Conservation (phyloP, 169 alveolate genomes). For the Cryptosporidium felis region DNA sequence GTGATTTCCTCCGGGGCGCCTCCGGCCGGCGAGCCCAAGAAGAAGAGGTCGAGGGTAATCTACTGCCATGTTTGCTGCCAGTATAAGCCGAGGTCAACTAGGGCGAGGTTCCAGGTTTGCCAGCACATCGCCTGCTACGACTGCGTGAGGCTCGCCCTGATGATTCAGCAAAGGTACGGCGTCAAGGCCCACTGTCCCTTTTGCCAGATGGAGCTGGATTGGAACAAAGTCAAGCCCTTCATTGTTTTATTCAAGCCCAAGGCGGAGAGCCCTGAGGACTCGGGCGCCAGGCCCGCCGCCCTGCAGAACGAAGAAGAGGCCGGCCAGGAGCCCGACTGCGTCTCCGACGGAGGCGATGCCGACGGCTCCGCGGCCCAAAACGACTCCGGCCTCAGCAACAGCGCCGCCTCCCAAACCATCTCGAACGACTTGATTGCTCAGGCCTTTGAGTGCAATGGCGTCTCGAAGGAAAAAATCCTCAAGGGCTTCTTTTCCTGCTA, state of each 20-base stretch:
- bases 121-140: conserved; percentile 70
- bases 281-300: too few relatives aligned
- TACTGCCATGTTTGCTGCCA: conserved; percentile 66
- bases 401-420: background rate
- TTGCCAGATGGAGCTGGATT: conserved; percentile 54
- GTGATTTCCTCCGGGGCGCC: too few relatives aligned
- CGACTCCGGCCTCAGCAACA: too few relatives aligned
- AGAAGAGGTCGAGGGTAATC: conserved; percentile 60
- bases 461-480: conserved; percentile 49
- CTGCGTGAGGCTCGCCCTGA: conserved; percentile 63
- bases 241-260: conserved; percentile 46
- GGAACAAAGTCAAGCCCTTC: conserved; percentile 69
- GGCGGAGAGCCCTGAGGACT: too few relatives aligned
- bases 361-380: too few relatives aligned
- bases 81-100: conserved; percentile 65
- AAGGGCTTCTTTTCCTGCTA: conserved; percentile 39
- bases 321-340: too few relatives aligned
- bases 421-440: conserved; percentile 39
- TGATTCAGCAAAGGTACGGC: conserved; percentile 38
- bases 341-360: too few relatives aligned
- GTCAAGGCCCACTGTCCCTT: conserved; percentile 68
- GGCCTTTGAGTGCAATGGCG: conserved; percentile 36
- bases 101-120: conserved; percentile 67
- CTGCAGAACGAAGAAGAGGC: too few relatives aligned
- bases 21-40: conserved; percentile 33